A percentile compares a stretch with the other conserved stretches of the same genome.
These are phyloP conservation scores for Diplodia mutila DNA, from an alignment of 2,329 filamentous ascomycete genomes.

Conservation along the genomic window DNA sequence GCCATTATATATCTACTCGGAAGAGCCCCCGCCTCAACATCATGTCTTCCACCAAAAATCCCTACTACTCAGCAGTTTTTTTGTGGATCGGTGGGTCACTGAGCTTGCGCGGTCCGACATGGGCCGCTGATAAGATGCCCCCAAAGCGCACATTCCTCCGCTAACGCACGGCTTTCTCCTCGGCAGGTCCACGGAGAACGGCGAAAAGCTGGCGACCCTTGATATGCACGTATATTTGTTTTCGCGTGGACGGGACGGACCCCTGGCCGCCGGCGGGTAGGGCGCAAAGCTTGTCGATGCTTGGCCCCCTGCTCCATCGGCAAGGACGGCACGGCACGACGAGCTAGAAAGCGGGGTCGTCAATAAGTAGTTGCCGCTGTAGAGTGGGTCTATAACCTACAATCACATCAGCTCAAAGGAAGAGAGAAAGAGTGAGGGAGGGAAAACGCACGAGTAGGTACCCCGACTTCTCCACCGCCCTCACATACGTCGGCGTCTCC, in stretches of 20 bases:
- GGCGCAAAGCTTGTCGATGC: constrained; percentile 20
- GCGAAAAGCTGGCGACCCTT: not conserved
- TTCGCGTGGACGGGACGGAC: not conserved
- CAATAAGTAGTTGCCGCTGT: not conserved
- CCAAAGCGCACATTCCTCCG: not conserved
- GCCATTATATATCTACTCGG: not conserved
- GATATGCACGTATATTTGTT: not conserved
- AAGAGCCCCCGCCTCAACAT: no score
- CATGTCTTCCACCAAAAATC: not conserved
- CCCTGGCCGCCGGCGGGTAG: constrained; percentile 2
- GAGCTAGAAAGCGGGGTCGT: not conserved
- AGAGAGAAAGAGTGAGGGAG: not conserved
- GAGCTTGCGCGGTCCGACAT: constrained; percentile 12
- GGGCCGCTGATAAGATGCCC: constrained; percentile 5
- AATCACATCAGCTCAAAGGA: not conserved
- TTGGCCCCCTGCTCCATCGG: constrained; percentile 3
- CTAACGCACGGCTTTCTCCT: not conserved
- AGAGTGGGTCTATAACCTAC: not conserved
- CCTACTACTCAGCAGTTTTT: not conserved
- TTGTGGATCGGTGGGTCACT: constrained; percentile 10
- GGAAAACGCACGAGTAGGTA: constrained; percentile 12
- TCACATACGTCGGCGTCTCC: constrained; percentile 41
- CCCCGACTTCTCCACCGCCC: constrained; percentile 48
- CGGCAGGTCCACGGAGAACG: constrained; percentile 6
- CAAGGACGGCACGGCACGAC: constrained; percentile 2